A percentile compares a stretch with the other conserved stretches of the same genome.
Evolutionary conservation across 1,284 basidiomycete species (phyloP).

Genomic region (Volvariella surrecta): DNA sequence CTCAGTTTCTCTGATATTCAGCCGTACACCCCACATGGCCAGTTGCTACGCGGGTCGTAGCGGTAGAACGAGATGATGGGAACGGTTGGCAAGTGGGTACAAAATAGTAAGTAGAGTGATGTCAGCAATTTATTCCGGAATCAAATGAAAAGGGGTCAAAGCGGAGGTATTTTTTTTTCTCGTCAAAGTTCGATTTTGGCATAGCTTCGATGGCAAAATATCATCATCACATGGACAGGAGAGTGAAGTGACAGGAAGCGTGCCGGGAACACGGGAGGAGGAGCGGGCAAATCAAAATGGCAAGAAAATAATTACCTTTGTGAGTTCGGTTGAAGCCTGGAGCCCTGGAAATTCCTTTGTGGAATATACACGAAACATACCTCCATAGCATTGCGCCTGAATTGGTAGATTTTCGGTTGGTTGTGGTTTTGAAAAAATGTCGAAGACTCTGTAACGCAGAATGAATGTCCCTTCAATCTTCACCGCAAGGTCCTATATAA

Average conservation of each 20-base stretch:
- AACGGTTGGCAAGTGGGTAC: conserved; percentile 2
- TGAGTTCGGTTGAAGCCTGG: conserved; percentile 62
- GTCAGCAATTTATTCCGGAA: no score
- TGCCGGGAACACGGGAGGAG: no score
- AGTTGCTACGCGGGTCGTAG: conserved; percentile 46
- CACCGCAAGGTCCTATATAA: conserved; percentile 52
- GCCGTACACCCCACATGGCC: conserved; percentile 57
- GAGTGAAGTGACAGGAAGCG: no score
- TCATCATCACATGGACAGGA: no score
- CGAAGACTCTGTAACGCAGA: conserved; percentile 60
- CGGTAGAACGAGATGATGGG: conserved; percentile 3
- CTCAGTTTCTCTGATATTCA: conserved; percentile 65
- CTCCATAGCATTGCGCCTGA: conserved; percentile 65
- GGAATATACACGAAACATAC: conserved; percentile 62
- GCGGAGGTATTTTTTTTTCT: no score
- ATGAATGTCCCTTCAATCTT: conserved; percentile 59
- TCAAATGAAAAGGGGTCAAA: no score
- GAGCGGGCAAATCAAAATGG: neutral
- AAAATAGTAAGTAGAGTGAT: neutral
- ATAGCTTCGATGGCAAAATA: no score
- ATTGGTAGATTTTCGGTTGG: conserved; percentile 37
- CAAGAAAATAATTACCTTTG: conserved; percentile 41
- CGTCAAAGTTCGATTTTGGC: neutral
- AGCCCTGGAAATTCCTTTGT: conserved; percentile 77
- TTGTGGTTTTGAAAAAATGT: conserved; percentile 40